Conservation (phyloP, 257 asterid species). For the Rauvolfia tetraphylla region DNA sequence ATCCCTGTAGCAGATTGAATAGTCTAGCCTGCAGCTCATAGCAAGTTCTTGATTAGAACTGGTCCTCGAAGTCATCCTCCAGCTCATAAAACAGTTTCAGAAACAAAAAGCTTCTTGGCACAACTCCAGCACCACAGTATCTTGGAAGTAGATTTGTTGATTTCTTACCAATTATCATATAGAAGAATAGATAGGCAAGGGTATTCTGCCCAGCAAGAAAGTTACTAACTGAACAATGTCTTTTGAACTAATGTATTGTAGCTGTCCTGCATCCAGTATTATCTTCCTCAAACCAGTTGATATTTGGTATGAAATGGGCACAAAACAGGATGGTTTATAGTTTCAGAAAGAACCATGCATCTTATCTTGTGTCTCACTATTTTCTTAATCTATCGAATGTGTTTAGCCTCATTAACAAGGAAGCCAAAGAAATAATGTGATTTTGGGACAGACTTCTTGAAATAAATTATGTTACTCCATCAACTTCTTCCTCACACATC, state of each 20-base stretch:
- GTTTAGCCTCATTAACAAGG: background rate
- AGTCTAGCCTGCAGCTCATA: background rate
- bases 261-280: background rate
- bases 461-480: background rate
- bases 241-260: background rate
- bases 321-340: background rate
- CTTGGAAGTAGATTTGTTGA: background rate
- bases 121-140: background rate
- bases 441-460: background rate
- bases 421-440: background rate
- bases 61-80: background rate
- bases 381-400: background rate
- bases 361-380: background rate
- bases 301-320: background rate
- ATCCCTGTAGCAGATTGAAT: background rate
- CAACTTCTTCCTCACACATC: too few relatives aligned
- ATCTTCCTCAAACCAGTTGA: background rate
- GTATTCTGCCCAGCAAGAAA: background rate
- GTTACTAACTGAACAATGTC: too few relatives aligned
- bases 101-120: too few relatives aligned
- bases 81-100: background rate
- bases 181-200: background rate
- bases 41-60: background rate
- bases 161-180: background rate
- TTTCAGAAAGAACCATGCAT: background rate